Base-by-base conservation (phyloP, 1,284 basidiomycete species). In the Cryptococcus jaspeensis region DNA sequence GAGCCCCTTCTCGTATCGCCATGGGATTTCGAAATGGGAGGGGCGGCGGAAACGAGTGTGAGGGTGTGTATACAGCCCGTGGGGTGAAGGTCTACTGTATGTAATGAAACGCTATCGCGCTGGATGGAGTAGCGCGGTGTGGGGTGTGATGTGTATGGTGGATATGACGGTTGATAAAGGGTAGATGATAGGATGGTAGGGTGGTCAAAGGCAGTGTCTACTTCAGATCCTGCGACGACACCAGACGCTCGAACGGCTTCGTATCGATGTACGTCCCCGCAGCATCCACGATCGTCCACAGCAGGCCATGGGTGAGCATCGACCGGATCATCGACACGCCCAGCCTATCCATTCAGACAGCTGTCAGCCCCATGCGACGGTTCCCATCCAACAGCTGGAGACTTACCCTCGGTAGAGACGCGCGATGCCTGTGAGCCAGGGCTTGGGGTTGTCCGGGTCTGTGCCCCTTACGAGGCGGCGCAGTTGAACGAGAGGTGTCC, bases 241-340 rank as follows among this genome's bases (percentile, higher is more conserved):
- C 63, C 12, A 64, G 54, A 25, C 69, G 52, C 53, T 70, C 66
- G 8, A 71, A 61, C 1, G 76, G 76, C 41, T 65, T 58, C 6
- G 68, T 73, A 37, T 76, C 73, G 55, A 78, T 78, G 64, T 67
- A 76, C 15, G 44, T 58, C 36, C 70, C 65, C 1, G 71, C 70
- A 53, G 64, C 67, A 60, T 78, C 76, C 22, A 77, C 71, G 16
- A 78, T 67, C 1, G 76, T 78, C 76, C 76, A 78, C 43, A 77
- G 60, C 23, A 77, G 60, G 13, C 76, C 76, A 53, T 78, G 76
- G 8, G 76, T 78, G 37, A 78, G 63, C 69, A 78, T 77, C 4
- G 71, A 73, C 11, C 76, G 69, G 18, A 72, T 60, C 75, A 77
- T 76, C 25, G 73, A 75, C 22, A 78, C 72, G 1, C 76, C 76